Evolutionary conservation across 805 yeast genomes (phyloP).

Genomic region (Yarrowia sp.): DNA sequence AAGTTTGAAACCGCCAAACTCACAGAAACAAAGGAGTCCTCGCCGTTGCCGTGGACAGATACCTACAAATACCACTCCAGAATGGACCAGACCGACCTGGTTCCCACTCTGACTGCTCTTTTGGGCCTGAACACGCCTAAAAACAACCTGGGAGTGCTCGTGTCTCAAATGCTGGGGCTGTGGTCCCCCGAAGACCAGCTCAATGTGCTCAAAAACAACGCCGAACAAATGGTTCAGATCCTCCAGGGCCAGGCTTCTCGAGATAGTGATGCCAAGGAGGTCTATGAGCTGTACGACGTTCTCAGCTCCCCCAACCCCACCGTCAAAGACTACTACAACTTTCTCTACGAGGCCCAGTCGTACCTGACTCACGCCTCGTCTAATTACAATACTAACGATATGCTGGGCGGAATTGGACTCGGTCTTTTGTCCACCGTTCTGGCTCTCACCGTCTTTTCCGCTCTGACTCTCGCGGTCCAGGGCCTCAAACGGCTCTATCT

Average conservation of each 20-base stretch:
- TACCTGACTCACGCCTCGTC: slow-evolving; percentile 58
- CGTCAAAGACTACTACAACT: slow-evolving; percentile 47
- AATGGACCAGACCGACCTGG: slow-evolving; percentile 73
- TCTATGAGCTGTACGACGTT: slow-evolving; percentile 17
- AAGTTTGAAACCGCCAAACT: slow-evolving; percentile 53
- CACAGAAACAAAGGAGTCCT: neutral
- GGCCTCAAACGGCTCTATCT: slow-evolving; percentile 44
- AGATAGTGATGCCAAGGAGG: slow-evolving; percentile 38
- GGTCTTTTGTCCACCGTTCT: slow-evolving; percentile 50
- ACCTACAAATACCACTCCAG: slow-evolving; percentile 59
- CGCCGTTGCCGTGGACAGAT: slow-evolving; percentile 50
- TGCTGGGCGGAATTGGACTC: slow-evolving; percentile 54
- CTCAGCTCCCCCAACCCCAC: neutral
- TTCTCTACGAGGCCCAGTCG: slow-evolving; percentile 54
- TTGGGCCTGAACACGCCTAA: slow-evolving; percentile 72
- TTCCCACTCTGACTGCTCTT: slow-evolving; percentile 69
- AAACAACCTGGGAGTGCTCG: slow-evolving; percentile 75
- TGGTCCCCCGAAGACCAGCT: slow-evolving; percentile 65
- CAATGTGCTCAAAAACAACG: slow-evolving; percentile 56
- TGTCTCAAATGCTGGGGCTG: slow-evolving; percentile 62
- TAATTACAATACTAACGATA: slow-evolving; percentile 66
- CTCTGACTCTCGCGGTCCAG: slow-evolving; percentile 30
- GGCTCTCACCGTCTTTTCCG: slow-evolving; percentile 46
- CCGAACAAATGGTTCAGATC: slow-evolving; percentile 46
- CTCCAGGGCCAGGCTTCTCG: slow-evolving; percentile 40